Evolutionary conservation across 345 rosid species (phyloP), one percentile per base, ranked within the genome.

Genomic region (Arabidopsis arenosa): DNA sequence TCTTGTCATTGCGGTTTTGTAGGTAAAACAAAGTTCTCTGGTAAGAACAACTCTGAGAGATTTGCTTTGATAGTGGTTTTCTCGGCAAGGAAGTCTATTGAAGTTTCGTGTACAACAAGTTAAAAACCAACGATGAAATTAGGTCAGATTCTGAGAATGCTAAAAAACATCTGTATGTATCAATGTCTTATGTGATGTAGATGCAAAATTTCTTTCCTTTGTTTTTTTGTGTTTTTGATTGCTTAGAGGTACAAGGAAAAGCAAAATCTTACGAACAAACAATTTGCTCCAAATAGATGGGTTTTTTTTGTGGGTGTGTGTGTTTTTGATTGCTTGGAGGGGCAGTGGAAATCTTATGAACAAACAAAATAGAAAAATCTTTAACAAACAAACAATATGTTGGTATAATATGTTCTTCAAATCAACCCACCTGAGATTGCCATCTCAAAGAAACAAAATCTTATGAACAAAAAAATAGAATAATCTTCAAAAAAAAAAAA

Each of bases 41-140:
- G 79, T 75, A 40, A 83, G 80, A 79, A 88, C 89, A 32, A 80
- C 85, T 44, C 78, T 84, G 54, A 77, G 75, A 83, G 91, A 88
- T 68, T 74, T 87, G 81, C 84, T 84, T 26, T 84, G 43, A 59
- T 4, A 21, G 37, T 60, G 35, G 13, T 36, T 64, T 41, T 35
- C 33, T n/a, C 13, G 54, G 26, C 63, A 70, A 59, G 28, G 32
- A 55, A 28, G 52, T 57, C 7, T 74, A 32, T 21, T 74, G 51
- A 39, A 37, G 37, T 66, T 58, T 61, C 57, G 18, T 68, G 65
- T 33, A 41, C 18, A 2, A 51, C 70, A 70, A 55, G 28, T 48
- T 63, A 62, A 30, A 60, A 60, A 60, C 39, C 13, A 9, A 9
- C 54, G 0, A 10, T 52, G 63, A 68, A 58, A 10, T 52, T 55